Evolutionary conservation across 2,329 filamentous ascomycete genomes (phyloP), one percentile per base, ranked within the genome.

Genomic region (Penicillium oxalicum): DNA sequence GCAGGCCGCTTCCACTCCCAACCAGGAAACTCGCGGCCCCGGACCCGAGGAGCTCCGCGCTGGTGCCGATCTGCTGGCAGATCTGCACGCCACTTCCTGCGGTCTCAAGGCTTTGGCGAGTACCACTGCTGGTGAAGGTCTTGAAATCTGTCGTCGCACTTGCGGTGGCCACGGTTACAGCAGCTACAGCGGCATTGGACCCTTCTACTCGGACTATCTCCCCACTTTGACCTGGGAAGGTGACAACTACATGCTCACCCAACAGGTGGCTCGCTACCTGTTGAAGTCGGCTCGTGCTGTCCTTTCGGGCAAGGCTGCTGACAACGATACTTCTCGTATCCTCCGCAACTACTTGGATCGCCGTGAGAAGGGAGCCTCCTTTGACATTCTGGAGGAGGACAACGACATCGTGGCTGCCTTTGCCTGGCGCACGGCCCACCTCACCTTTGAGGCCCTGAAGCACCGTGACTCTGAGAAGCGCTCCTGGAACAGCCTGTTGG

Each of bases 171-270:
- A 90, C 64, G 86, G 86, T 40, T 90, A 88, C 73, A 83, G 78
- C 47, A 81, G 77, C 60, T 88, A 88, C 71, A 82, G 81, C 47
- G 87, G 87, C n/a, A 87, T 91, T 57, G 86, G 85, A 1, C 72
- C 78, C 13, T 87, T 81, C 78, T 90, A 88, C 60, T 77, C 85
- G 27, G 86, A 90, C 65, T 88, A 89, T 63, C 75, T 89, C 1
- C 85, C 87, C 12, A 86, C 80, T 0, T 68, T 75, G 11, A 87
- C 84, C 8, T 87, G 83, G 82, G 86, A 89, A 65, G 86, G 86
- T 39, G 86, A 88, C 71, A 88, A 88, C 74, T 89, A 87, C 73
- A 88, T 90, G 86, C 74, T 90, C 50, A 87, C 84, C 8, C 86
- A 90, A 67, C 86, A 90, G 70, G 86, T 89, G 2, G 83, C 84